Conservation (phyloP, 805 yeast genomes). For the Torulaspora maleeae region DNA sequence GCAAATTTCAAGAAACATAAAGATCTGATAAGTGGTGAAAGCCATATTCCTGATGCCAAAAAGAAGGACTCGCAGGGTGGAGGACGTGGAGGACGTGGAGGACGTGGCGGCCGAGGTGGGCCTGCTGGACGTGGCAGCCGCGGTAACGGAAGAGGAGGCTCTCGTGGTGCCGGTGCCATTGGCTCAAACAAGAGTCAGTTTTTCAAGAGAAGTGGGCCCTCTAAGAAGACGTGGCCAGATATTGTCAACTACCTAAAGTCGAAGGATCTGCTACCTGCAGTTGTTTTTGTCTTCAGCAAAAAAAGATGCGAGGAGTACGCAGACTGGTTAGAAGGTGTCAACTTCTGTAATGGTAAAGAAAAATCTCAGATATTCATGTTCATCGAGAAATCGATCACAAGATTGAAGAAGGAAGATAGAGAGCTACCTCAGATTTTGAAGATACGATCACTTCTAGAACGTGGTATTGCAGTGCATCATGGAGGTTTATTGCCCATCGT, state of each 20-base stretch:
- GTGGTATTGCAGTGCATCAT: slow-evolving; percentile 96
- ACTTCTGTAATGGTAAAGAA: slow-evolving; percentile 79
- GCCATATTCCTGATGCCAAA: slow-evolving; percentile 38
- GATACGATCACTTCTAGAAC: slow-evolving; percentile 71
- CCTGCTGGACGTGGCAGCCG: slow-evolving; percentile 27
- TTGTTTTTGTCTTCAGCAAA: slow-evolving; percentile 87
- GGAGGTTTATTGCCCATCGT: slow-evolving; percentile 92
- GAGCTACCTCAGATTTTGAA: slow-evolving; percentile 86
- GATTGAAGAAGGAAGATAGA: slow-evolving; percentile 87
- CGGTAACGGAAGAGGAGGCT: slow-evolving; percentile 36
- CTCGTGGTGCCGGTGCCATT: slow-evolving; percentile 40
- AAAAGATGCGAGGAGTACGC: slow-evolving; percentile 94
- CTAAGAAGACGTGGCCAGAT: slow-evolving; percentile 71
- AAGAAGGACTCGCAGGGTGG: slow-evolving; percentile 40
- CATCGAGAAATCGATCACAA: slow-evolving; percentile 79
- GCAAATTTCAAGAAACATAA: slow-evolving; percentile 58
- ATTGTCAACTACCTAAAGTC: slow-evolving; percentile 66
- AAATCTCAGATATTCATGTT: slow-evolving; percentile 91
- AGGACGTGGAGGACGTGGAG: slow-evolving; percentile 30
- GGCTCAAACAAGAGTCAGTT: slow-evolving; percentile 36
- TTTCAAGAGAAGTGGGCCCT: slow-evolving; percentile 59
- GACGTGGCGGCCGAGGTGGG: slow-evolving; percentile 29
- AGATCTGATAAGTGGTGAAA: slow-evolving; percentile 44
- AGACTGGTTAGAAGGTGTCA: slow-evolving; percentile 63
- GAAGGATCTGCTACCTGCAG: slow-evolving; percentile 80